Conservation (phyloP, 257 asterid species). For the Solanum stenotomum region DNA sequence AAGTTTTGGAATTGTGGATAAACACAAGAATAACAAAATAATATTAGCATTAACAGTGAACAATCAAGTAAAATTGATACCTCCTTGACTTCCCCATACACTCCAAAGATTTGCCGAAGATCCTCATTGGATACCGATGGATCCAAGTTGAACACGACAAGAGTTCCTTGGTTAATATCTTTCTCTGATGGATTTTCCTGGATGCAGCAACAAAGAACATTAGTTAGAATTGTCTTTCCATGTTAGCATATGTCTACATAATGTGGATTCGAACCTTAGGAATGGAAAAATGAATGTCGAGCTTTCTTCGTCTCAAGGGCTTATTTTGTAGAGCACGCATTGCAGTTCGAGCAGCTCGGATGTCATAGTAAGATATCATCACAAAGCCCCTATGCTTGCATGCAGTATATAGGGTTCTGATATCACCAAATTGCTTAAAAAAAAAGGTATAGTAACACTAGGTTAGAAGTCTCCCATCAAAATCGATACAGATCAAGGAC, state of each 20-base stretch:
- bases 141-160: constrained; percentile 92
- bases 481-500: background rate
- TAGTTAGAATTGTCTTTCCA: constrained; percentile 1
- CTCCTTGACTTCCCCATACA: constrained; percentile 98
- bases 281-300: constrained; percentile 78
- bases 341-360: constrained; percentile 19
- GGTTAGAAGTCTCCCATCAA: background rate
- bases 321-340: constrained; percentile 41
- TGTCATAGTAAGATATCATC: constrained; percentile 21
- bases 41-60: background rate
- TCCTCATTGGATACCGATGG: constrained; percentile 91
- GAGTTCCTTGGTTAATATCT: constrained; percentile 93
- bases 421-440: constrained; percentile 20
- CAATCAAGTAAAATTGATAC: constrained; percentile 20
- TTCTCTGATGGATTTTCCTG: constrained; percentile 98
- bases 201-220: constrained; percentile 1
- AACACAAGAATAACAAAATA: background rate
- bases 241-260: background rate
- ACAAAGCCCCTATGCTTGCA: constrained; percentile 20
- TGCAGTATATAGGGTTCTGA: constrained; percentile 11
- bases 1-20: background rate
- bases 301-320: constrained; percentile 64
- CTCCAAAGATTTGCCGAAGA: constrained; percentile 88
- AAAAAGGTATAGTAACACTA: background rate
- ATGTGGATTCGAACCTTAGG: constrained; percentile 43